These are phyloP conservation scores for Coemansia sp. DNA, from an alignment of 192 early-diverging fungal species.

Conservation along the genomic window DNA sequence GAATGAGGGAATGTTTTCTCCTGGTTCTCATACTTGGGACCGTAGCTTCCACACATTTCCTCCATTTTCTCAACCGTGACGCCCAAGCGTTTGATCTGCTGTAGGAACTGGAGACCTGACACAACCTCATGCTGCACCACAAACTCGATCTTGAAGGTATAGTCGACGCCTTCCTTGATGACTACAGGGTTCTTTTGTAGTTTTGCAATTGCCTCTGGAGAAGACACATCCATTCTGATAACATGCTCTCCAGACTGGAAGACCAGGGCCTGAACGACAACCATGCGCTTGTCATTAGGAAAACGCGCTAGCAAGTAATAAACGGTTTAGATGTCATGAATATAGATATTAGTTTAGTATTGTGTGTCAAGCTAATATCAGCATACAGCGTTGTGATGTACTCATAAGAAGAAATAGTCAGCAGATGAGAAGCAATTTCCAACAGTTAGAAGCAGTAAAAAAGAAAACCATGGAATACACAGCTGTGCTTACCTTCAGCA, in stretches of 20 bases:
- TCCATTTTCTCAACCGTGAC: constrained; percentile 86
- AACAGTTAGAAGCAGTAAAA: neutral
- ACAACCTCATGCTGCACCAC: constrained; percentile 94
- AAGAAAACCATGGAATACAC: neutral
- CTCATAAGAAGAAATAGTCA: neutral
- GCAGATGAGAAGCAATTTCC: neutral
- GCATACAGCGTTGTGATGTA: neutral
- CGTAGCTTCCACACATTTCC: constrained; percentile 97
- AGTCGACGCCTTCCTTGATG: constrained; percentile 96
- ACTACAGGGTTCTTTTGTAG: constrained; percentile 74
- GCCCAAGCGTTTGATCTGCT: constrained; percentile 87
- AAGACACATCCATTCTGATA: constrained; percentile 46
- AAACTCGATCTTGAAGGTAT: constrained; percentile 91
- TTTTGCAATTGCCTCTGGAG: constrained; percentile 62
- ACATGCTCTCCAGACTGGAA: constrained; percentile 27
- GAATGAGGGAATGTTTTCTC: constrained; percentile 80
- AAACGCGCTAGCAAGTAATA: constrained; percentile 38
- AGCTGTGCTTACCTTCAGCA: constrained; percentile 50
- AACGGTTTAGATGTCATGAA: neutral
- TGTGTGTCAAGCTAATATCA: neutral
- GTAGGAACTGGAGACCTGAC: constrained; percentile 92
- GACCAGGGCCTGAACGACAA: constrained; percentile 45
- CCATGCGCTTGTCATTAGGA: constrained; percentile 62
- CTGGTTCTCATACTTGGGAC: constrained; percentile 73
- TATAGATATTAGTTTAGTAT: neutral